A percentile compares a stretch with the other conserved stretches of the same genome.
Evolutionary conservation across 1,284 basidiomycete species (phyloP).

Genomic region (Microbotryum violaceum): DNA sequence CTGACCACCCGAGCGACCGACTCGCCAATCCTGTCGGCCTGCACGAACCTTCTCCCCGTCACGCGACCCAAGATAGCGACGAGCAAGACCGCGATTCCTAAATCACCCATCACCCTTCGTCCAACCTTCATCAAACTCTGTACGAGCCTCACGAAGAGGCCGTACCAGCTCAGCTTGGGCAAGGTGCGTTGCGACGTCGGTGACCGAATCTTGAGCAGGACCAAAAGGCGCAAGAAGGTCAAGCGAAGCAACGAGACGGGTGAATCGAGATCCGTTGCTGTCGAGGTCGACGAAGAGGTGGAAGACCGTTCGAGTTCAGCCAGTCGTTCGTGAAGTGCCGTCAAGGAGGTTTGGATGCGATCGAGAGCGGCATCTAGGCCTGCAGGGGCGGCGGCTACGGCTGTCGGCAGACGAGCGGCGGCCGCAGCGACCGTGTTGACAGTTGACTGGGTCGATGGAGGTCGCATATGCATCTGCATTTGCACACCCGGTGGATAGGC

Average conservation of each 20-base stretch:
- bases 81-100: no score
- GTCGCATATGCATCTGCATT: conserved; percentile 1
- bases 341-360: conserved; percentile 76
- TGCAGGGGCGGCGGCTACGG: conserved; percentile 9
- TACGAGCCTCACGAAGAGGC: no score
- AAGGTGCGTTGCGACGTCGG: no score
- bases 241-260: neutral
- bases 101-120: no score
- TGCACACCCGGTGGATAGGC: conserved; percentile 1
- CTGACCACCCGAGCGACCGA: no score
- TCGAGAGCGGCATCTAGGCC: conserved; percentile 65
- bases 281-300: conserved; percentile 24
- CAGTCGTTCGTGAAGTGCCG: conserved; percentile 80
- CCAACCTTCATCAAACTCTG: no score
- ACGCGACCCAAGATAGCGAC: no score
- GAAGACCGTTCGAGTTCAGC: conserved; percentile 55
- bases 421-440: neutral
- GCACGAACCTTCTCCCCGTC: no score
- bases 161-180: no score
- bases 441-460: neutral
- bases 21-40: no score
- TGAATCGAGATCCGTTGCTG: neutral
- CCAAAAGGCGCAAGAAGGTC: neutral
- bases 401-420: neutral
- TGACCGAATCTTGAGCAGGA: neutral